Base-by-base conservation (phyloP, 148 eudicot species). In the Vaccinium corymbosum region DNA sequence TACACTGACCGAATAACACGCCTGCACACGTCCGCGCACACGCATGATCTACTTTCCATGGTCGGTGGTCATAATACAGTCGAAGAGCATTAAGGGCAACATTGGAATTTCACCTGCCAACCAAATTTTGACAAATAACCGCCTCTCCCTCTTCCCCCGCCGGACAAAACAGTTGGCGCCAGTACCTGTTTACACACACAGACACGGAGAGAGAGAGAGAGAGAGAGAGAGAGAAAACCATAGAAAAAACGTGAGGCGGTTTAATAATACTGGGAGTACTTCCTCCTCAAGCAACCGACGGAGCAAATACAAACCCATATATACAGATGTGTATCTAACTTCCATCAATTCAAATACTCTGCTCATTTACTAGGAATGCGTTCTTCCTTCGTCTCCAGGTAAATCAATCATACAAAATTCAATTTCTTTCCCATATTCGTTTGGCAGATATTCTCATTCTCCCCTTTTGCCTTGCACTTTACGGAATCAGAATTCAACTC, bases 391-490 rank as follows among this genome's bases (percentile, higher is more conserved):
- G 17, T 20, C 68, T 46, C 50, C 73, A 13, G 55, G 55, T 46
- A 59, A 59, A 42, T 42, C 46, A 61, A 4, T 73, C 5, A 6
- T 27, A 6, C 46, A 42, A 32, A 38, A 38, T 62, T 59, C 35
- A 59, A 59, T 17, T 1, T 8, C 13, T 80, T 11, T 2, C 46
- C 55, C 73, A 12, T 32, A 32, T 29, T 29, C 13, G 48, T 56
- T 57, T 19, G 81, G 70, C 19, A 79, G 3, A 79, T 79, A 79
- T 80, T 80, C 82, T 35, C 15, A 20, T 38, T 55, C 70, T 19
- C n/a, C 3, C 38, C 8, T 27, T 62, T 66, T 68, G 7, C 27
- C 55, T 68, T 53, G 7, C 27, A n/a, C 25, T 52, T 22, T 32
- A 80, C 19, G 52, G 5, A 42, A 42, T 4, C 6, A 42, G 46